These are phyloP conservation scores for Neurospora sp. DNA, from an alignment of 495 filamentous ascomycete genomes.

Conservation along the genomic window DNA sequence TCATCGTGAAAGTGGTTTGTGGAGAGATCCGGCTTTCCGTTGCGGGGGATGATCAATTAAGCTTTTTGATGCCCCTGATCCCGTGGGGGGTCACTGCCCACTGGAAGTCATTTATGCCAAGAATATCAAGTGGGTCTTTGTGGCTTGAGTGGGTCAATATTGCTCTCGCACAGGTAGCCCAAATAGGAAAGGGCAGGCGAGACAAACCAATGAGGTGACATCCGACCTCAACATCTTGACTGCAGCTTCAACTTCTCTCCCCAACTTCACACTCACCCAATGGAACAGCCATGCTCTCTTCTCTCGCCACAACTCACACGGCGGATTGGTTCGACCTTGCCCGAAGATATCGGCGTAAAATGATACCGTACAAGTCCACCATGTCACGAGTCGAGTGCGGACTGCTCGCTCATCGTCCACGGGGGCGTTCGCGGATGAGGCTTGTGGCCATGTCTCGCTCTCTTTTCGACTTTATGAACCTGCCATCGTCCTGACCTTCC, in stretches of 20 bases:
- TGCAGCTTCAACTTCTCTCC: slow-evolving; percentile 1
- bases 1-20: background rate
- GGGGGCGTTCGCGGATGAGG: background rate
- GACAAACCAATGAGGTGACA: background rate
- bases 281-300: background rate
- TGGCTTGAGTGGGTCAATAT: slow-evolving; percentile 4
- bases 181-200: slow-evolving; percentile 17
- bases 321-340: background rate
- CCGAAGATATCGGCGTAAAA: background rate
- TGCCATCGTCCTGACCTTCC: background rate
- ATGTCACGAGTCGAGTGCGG: background rate
- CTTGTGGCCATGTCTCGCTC: background rate
- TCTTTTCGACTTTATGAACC: background rate
- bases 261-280: background rate
- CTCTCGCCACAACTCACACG: background rate
- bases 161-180: slow-evolving; percentile 24
- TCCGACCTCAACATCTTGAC: background rate
- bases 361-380: background rate
- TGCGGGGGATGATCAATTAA: slow-evolving; percentile 9
- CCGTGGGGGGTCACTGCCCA: background rate
- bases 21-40: background rate
- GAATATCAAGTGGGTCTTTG: background rate
- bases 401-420: background rate
- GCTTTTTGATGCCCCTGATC: slow-evolving; percentile 9
- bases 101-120: slow-evolving; percentile 2